Evolutionary conservation across 2,329 filamentous ascomycete genomes (phyloP), one percentile per base, ranked within the genome.

Genomic region (Chrysosporium queenslandicum): DNA sequence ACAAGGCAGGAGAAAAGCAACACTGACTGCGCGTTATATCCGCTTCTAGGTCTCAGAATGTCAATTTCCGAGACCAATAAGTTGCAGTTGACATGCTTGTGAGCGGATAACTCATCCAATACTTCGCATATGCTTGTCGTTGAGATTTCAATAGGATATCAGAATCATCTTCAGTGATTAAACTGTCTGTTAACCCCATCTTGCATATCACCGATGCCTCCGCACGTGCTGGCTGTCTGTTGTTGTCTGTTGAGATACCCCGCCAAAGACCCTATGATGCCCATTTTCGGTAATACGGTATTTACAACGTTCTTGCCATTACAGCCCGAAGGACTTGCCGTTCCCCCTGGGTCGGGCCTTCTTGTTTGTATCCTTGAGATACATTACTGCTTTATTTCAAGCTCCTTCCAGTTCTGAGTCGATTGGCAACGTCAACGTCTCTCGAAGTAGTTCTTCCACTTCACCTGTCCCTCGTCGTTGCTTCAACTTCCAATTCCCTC

Each of bases 1-100:
- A 85, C 80, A 84, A 81, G 76, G 78, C 76, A 71, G 78, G 81
- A 84, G 81, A 68, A 86, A 65, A 85, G 57, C 52, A 64, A 75
- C 55, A 50, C 52, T 56, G 14, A 37, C 47, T 50, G 47, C 47
- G 63, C 59, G 67, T 67, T 71, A 68, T 69, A 64, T 69, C 66
- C 63, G 66, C 64, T 67, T 46, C 18, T 40, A 16, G 53, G 42
- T 27, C 27, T 39, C 25, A 40, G 36, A 36, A 34, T 16, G 8
- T 18, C 40, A 34, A 27, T 32, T 43, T 37, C 39, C 46, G 27
- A 41, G 53, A 34, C 29, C 45, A 27, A 50, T 50, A 37, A 48
- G 39, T 14, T 25, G 34, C 46, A 43, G 53, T 46, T 30, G 18
- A 52, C 53, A 55, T 55, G 7, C 11, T 46, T 43, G 5, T 29